These are phyloP conservation scores for Magnolia kwangsiensis DNA, from an alignment of 164 flowering plant genomes.

Conservation along the genomic window DNA sequence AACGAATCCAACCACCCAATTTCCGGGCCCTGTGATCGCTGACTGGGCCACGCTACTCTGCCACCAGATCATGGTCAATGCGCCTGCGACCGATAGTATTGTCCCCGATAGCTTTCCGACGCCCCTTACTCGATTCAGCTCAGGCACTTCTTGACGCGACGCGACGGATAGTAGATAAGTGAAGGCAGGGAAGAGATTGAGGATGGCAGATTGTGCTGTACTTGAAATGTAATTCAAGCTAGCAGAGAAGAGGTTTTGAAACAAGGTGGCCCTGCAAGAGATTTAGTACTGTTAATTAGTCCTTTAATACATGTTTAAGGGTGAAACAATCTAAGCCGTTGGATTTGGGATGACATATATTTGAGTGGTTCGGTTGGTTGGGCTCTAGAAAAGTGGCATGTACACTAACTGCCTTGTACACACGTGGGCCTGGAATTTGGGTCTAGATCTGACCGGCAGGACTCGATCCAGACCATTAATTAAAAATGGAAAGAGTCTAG, in stretches of 20 bases:
- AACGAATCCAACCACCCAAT: conserved; percentile 9
- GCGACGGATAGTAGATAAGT: conserved; percentile 15
- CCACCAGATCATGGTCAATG: conserved; percentile 14
- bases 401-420: too few relatives aligned
- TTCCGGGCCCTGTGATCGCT: background rate
- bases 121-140: conserved; percentile 12
- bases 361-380: too few relatives aligned
- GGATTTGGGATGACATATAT: background rate
- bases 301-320: background rate
- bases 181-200: conserved; percentile 19
- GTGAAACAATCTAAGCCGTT: background rate
- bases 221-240: conserved; percentile 19
- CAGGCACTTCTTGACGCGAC: conserved; percentile 14
- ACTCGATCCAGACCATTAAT: background rate
- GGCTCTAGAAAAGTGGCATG: background rate
- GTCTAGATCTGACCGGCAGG: background rate
- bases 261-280: conserved; percentile 14
- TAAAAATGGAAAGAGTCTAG: too few relatives aligned
- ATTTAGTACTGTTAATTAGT: background rate
- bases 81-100: conserved; percentile 8
- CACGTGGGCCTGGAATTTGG: background rate
- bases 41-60: background rate
- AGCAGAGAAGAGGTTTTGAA: conserved; percentile 18
- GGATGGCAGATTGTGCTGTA: conserved; percentile 16
- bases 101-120: conserved; percentile 17